Evolutionary conservation across 2,329 filamentous ascomycete genomes (phyloP).

Genomic region (Fusarium buharicum): DNA sequence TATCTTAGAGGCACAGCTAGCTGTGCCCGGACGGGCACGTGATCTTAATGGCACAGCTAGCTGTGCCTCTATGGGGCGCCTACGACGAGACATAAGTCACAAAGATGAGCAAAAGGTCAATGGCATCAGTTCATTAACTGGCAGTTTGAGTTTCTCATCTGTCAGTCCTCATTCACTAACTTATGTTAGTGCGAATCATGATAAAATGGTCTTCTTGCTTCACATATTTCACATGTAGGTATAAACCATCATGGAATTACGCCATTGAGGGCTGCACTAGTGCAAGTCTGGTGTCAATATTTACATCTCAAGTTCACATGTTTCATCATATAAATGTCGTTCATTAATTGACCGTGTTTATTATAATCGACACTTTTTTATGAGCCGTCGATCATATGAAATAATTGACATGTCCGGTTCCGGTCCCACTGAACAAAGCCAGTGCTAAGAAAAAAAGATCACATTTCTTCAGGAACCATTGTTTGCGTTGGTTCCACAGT

Average conservation of each 20-base stretch:
- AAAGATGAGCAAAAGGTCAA: background rate
- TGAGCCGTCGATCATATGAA: slow-evolving; percentile 17
- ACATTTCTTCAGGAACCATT: slow-evolving; percentile 12
- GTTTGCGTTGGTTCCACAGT: slow-evolving; percentile 23
- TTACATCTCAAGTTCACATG: background rate
- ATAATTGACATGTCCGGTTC: slow-evolving; percentile 2
- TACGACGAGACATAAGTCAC: slow-evolving; percentile 15
- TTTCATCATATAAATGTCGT: slow-evolving; percentile 9
- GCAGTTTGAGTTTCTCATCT: background rate
- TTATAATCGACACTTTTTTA: background rate
- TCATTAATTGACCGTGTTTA: too few species aligned
- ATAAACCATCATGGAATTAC: too few species aligned
- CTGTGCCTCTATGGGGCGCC: too few species aligned
- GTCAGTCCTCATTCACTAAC: background rate
- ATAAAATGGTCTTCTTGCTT: too few species aligned
- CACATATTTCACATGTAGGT: too few species aligned
- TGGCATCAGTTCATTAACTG: slow-evolving; percentile 1
- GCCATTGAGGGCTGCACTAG: too few species aligned
- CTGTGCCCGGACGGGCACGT: too few species aligned
- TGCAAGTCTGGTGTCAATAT: too few species aligned
- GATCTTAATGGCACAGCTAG: too few species aligned
- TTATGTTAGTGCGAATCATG: background rate
- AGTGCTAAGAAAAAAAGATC: slow-evolving; percentile 8
- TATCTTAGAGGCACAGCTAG: too few species aligned
- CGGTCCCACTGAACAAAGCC: slow-evolving; percentile 39